Base-by-base conservation (phyloP, 1,139 yeast species). In the Candida frijolesensis region DNA sequence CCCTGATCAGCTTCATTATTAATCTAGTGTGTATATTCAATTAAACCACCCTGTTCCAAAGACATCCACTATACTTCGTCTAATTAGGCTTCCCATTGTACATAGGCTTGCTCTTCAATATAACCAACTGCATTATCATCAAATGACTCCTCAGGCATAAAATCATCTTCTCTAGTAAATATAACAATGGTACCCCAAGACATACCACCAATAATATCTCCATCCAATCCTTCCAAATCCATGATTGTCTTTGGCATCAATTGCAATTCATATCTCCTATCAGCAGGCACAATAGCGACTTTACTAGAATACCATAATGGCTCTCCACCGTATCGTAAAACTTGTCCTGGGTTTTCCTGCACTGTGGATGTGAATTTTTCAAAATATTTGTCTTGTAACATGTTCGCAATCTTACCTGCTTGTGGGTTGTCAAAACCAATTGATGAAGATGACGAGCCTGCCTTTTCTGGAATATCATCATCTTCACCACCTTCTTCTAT, bases 121-220 rank as follows among this genome's bases (percentile, higher is more conserved):
- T 94, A 94, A 0, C 89, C 97, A 18, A 90, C 94, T 42, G 84
- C 81, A 52, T 84, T 74, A 2, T 71, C 78, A 51, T 76, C 81
- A 57, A 86, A 87, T 25, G 78, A 64, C 45, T 75, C 72, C 22
- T 66, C 52, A 1, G 95, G 90, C 12, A 82, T 71, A 54, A 71
- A 79, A 65, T 94, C 97, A 54, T 85, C 87, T 4, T 71, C 70
- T 59, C 91, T 95, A 0, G 97, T 89, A 42, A 87, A 90, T 2
- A 92, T 88, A 34, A 90, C 74, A 37, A 94, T 88, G 0, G 98
- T 89, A 1, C 98, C 98, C 99, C 99, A 94, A 54, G 94, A 95
- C 96, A 94, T 94, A 8, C 98, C 97, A 41, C 83, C 83, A 51
- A 76, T 60, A 10, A 78, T 66, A 25, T 85, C 76, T 33, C 50